phyloP scores from a whole-genome alignment of 805 yeast genomes.

The Myxozyma udenii region DNA sequence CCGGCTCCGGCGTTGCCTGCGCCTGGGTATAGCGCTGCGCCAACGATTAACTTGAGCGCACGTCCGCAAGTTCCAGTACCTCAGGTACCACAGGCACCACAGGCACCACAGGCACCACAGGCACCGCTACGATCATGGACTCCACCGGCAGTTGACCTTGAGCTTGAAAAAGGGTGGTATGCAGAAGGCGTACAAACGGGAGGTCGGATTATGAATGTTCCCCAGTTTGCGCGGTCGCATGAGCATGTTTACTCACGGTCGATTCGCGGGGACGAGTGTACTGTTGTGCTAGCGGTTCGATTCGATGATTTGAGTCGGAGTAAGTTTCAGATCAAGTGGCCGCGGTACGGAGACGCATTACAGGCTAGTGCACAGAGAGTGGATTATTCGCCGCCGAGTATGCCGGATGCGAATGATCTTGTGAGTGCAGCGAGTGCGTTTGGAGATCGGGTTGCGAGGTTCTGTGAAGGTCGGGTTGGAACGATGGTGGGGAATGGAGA shows the following conservation, averaged over 20 bases:
- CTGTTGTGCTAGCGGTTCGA: conserved; percentile 34
- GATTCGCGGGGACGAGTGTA: conserved; percentile 24
- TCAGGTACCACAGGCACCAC: no score
- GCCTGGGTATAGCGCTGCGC: no score
- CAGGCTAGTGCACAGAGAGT: conserved; percentile 38
- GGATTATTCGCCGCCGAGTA: conserved; percentile 44
- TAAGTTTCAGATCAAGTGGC: conserved; percentile 35
- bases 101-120: background rate
- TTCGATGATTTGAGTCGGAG: conserved; percentile 37
- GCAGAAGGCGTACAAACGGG: conserved; percentile 17
- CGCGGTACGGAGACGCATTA: conserved; percentile 35
- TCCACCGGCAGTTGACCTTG: conserved; percentile 29
- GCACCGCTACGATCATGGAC: conserved; percentile 11
- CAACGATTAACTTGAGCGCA: no score
- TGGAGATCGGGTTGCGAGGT: conserved; percentile 38
- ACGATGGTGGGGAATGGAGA: conserved; percentile 41
- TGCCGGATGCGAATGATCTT: conserved; percentile 37
- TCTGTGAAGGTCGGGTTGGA: conserved; percentile 38
- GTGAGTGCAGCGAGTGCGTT: conserved; percentile 32
- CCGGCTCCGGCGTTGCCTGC: conserved; percentile 1
- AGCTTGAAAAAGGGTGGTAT: conserved; percentile 33
- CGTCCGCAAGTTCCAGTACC: no score
- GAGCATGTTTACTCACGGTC: conserved; percentile 30
- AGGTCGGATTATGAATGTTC: conserved; percentile 30
- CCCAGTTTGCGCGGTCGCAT: conserved; percentile 33